These are phyloP conservation scores for Dalechampia spathulata DNA, from an alignment of 441 rosid species.

Conservation along the genomic window DNA sequence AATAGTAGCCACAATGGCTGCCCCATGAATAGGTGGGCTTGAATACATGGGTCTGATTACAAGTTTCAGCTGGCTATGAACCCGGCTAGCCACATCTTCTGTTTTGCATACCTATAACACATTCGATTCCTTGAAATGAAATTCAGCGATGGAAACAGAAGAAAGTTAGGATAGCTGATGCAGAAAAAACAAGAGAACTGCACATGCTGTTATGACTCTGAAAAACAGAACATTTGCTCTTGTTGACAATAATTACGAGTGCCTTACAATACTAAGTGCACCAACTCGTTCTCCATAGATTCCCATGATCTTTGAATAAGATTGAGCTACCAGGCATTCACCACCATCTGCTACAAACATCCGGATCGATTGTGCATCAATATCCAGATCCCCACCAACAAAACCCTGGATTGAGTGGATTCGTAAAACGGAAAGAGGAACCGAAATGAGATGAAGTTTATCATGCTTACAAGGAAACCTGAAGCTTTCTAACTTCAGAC, in stretches of 20 bases:
- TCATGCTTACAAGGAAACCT: too few species aligned
- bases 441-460: too few species aligned
- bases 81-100: constrained; percentile 71
- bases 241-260: too few species aligned
- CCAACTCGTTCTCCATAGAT: constrained; percentile 96
- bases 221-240: too few species aligned
- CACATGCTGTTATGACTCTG: too few species aligned
- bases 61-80: constrained; percentile 87
- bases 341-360: constrained; percentile 94
- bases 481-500: too few species aligned
- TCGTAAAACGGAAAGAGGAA: too few species aligned
- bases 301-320: constrained; percentile 96
- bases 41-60: constrained; percentile 95
- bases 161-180: too few species aligned
- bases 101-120: constrained; percentile 76
- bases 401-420: constrained; percentile 65
- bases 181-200: too few species aligned
- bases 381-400: constrained; percentile 82
- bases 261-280: constrained; percentile 86
- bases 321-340: constrained; percentile 80
- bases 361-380: constrained; percentile 81
- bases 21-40: constrained; percentile 92
- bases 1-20: constrained; percentile 73
- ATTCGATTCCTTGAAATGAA: too few species aligned
- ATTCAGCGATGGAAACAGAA: too few species aligned